Evolutionary conservation across 1,284 basidiomycete species (phyloP).

Genomic region (Papiliotrema fonsecae): DNA sequence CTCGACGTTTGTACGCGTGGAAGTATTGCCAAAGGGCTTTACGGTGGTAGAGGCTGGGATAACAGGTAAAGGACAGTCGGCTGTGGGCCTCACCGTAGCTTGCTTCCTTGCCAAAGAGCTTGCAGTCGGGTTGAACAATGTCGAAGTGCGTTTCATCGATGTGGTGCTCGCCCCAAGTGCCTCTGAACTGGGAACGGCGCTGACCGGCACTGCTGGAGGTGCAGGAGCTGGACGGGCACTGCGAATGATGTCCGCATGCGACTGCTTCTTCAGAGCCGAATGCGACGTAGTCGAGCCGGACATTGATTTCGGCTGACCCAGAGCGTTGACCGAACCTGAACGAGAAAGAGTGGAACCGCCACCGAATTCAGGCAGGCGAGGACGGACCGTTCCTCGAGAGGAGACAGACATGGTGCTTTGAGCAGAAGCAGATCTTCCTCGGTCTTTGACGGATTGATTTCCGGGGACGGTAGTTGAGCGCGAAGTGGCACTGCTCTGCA

Average conservation of each 20-base stretch:
- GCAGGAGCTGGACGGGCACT: slow-evolving; percentile 29
- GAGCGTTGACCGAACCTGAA: slow-evolving; percentile 16
- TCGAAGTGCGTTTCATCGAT: slow-evolving; percentile 21
- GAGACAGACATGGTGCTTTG: slow-evolving; percentile 15
- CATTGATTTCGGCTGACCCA: slow-evolving; percentile 19
- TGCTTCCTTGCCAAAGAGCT: slow-evolving; percentile 41
- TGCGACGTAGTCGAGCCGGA: slow-evolving; percentile 11
- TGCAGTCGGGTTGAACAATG: slow-evolving; percentile 35
- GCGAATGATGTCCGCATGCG: slow-evolving; percentile 27
- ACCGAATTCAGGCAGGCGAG: slow-evolving; percentile 5
- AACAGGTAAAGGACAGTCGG: slow-evolving; percentile 15
- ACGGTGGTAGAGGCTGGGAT: slow-evolving; percentile 3
- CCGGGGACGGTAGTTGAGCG: background rate
- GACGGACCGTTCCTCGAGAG: slow-evolving; percentile 5
- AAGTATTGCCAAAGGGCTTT: slow-evolving; percentile 29
- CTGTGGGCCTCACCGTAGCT: slow-evolving; percentile 36
- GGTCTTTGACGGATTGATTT: background rate
- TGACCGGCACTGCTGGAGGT: too few species aligned
- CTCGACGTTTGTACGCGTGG: slow-evolving; percentile 20
- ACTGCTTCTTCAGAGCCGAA: slow-evolving; percentile 17
- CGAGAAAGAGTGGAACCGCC: background rate
- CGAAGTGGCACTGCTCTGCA: background rate
- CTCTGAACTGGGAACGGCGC: background rate
- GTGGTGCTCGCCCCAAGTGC: background rate
- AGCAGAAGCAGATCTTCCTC: slow-evolving; percentile 15